phyloP scores from a whole-genome alignment of 2,329 filamentous ascomycete species.

The Penicillium sp. region DNA sequence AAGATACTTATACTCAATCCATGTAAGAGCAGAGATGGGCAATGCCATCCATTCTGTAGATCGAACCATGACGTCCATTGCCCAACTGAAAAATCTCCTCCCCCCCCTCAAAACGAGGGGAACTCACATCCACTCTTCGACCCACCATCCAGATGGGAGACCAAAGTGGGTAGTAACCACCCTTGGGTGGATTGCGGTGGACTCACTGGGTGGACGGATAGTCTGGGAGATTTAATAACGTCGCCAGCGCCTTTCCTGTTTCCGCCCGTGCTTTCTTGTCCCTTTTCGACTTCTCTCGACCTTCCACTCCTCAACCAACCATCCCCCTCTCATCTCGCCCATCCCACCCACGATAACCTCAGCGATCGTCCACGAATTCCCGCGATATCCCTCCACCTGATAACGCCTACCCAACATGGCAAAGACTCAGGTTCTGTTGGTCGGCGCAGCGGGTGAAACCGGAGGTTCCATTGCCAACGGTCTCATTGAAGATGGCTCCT shows the following conservation, averaged over 20 bases:
- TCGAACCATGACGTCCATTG: conserved; percentile 13
- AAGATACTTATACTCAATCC: not conserved
- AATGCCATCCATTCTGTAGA: not conserved
- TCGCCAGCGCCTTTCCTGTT: conserved; percentile 29
- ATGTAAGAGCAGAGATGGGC: not conserved
- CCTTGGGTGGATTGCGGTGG: conserved; percentile 25
- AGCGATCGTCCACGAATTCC: not conserved
- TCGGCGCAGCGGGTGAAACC: conserved; percentile 44
- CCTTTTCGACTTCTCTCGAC: conserved; percentile 4
- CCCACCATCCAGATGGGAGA: conserved; percentile 34
- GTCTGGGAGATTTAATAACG: conserved; percentile 35
- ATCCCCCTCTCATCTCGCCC: not conserved
- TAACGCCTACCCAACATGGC: conserved; percentile 31
- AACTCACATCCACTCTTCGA: conserved; percentile 34
- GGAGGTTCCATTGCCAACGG: conserved; percentile 42
- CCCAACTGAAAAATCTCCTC: conserved; percentile 6
- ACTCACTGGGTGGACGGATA: not conserved
- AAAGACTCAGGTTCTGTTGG: conserved; percentile 39
- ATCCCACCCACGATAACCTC: not conserved
- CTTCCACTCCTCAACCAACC: not conserved
- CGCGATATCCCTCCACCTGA: not conserved
- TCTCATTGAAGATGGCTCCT: conserved; percentile 33
- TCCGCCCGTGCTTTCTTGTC: conserved; percentile 11
- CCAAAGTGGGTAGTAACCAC: conserved; percentile 36
- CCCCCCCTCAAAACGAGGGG: conserved; percentile 18